Base-by-base conservation (phyloP, 2,329 filamentous ascomycete genomes). In the Plectosphaerella sp. region DNA sequence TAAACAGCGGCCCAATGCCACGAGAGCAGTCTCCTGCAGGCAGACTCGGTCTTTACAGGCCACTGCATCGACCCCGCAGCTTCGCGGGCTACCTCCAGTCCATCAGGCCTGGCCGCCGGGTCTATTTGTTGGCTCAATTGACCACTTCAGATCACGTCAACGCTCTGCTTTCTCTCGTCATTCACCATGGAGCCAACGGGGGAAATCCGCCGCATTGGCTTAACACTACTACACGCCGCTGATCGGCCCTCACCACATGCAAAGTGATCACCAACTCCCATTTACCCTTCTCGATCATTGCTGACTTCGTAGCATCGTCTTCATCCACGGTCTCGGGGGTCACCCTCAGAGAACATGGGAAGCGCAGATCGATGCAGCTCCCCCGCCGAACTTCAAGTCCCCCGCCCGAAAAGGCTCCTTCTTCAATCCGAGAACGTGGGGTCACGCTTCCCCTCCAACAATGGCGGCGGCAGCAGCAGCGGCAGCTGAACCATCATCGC, bases 291-390 rank as follows among this genome's bases (percentile, higher is more conserved):
- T 39, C 8, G 24, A 47, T 15, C 12, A 28, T 20, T 7, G 45
- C 45, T 47, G 28, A 47, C 16, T 16, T 20, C 8, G 25, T 15
- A 47, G 45, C 12, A 47, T 47, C 25, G 20, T 47, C 16, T 47
- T 47, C 45, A 47, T 47, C 25, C 45, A 47, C 24, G 45, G 45
- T 16, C 45, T 47, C 16, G 45, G 45, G 16, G 45, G 45, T 7
- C 45, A 47, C 28, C 45, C 45, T 11, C 24, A 47, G 28, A 47
- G 45, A 47, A 47, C 45, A 14, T 47, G 45, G 45, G 45, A 47
- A 47, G 45, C 45, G 7, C 24, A 25, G 8, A n/a, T 47, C 28
- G 45, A 47, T 1, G 18, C 16, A 3, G 37, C 33, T 15, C 45
- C 45, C 25, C 33, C 45, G 15, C 45, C 45, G 7, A 47, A 16